phyloP scores from a whole-genome alignment of 2,329 filamentous ascomycete species.

The Fusarium bactridioides region DNA sequence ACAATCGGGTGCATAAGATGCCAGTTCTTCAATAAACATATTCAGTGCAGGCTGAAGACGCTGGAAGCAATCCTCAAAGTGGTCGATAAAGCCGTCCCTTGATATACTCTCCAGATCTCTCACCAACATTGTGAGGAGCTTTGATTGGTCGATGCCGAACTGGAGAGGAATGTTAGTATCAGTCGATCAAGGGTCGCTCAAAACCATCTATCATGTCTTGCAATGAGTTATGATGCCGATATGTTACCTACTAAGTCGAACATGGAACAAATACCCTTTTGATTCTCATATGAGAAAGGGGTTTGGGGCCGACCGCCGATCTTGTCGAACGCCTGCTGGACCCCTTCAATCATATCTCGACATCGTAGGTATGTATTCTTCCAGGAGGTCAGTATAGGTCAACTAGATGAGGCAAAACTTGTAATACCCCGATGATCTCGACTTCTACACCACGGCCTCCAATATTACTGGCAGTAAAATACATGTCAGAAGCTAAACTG shows the following conservation, averaged over 20 bases:
- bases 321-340: background rate
- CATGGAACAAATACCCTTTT: constrained; percentile 7
- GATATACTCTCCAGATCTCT: background rate
- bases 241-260: constrained; percentile 10
- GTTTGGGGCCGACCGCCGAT: background rate
- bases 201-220: background rate
- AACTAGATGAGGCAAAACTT: background rate
- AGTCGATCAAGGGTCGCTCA: background rate
- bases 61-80: constrained; percentile 21
- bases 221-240: background rate
- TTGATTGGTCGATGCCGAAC: constrained; percentile 17
- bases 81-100: constrained; percentile 8
- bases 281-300: constrained; percentile 6
- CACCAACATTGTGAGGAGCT: background rate
- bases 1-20: constrained; percentile 1
- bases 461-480: background rate
- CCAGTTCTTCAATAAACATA: constrained; percentile 2
- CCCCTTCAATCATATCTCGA: constrained; percentile 7
- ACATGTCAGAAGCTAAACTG: background rate
- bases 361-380: constrained; percentile 25
- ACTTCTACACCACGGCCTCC: constrained; percentile 1
- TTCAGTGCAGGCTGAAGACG: background rate
- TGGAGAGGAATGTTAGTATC: constrained; percentile 3
- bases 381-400: background rate
- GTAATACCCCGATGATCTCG: background rate